Evolutionary conservation across 2,329 filamentous ascomycete species (phyloP).

Genomic region (Apiospora pterosperma): DNA sequence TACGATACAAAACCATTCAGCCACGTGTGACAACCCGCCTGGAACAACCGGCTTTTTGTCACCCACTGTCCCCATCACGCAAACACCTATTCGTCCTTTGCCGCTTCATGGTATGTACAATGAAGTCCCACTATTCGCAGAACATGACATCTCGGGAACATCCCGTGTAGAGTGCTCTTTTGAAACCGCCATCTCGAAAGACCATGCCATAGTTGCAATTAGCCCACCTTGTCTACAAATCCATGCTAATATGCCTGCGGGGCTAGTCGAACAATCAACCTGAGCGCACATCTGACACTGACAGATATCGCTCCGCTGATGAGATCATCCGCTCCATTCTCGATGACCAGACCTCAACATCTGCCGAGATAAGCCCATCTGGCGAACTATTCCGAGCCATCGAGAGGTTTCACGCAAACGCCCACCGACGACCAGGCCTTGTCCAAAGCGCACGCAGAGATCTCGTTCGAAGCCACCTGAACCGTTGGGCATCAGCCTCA

Average conservation of each 20-base stretch:
- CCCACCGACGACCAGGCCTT: slow-evolving; percentile 20
- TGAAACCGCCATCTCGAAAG: neutral
- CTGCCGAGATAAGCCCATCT: slow-evolving; percentile 36
- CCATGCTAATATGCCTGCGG: neutral
- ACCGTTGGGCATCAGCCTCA: slow-evolving; percentile 22
- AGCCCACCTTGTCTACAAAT: slow-evolving; percentile 8
- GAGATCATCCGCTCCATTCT: slow-evolving; percentile 35
- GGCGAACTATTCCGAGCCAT: slow-evolving; percentile 40
- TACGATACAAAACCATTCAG: neutral
- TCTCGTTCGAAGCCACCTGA: slow-evolving; percentile 18
- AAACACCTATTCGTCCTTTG: slow-evolving; percentile 3
- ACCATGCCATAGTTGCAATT: neutral
- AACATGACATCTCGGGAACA: neutral
- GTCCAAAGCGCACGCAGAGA: slow-evolving; percentile 17
- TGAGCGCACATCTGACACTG: slow-evolving; percentile 20
- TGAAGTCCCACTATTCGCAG: neutral
- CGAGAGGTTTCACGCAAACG: slow-evolving; percentile 36
- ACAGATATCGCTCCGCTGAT: slow-evolving; percentile 25
- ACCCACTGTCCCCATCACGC: neutral
- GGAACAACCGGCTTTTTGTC: neutral
- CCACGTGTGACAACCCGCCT: neutral
- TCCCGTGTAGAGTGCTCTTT: neutral
- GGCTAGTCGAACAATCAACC: slow-evolving; percentile 28
- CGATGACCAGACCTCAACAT: slow-evolving; percentile 30
- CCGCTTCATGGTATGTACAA: slow-evolving; percentile 7